Percentiles rank a stretch among this genome's conserved stretches.
These are phyloP conservation scores for Colletotrichum tanaceti DNA, from an alignment of 2,329 filamentous ascomycete genomes.

Conservation along the genomic window DNA sequence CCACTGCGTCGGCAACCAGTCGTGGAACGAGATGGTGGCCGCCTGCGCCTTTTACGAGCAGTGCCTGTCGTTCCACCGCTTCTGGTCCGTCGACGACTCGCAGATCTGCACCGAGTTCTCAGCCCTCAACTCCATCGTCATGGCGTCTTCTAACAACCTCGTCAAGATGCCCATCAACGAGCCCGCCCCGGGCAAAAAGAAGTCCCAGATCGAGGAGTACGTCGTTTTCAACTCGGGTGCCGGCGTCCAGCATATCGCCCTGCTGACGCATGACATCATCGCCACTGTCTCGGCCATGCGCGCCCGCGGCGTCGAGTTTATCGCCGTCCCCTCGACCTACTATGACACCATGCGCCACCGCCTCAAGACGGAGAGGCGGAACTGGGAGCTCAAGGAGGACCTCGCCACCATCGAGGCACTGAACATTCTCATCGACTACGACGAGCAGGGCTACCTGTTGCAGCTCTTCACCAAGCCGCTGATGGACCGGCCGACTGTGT, in stretches of 20 bases:
- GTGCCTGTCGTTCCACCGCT: conserved; percentile 91
- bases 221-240: conserved; percentile 90
- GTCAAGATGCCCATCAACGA: conserved; percentile 99
- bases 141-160: conserved; percentile 84
- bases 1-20: conserved; percentile 97
- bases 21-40: conserved; percentile 86
- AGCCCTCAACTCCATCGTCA: conserved; percentile 88
- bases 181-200: conserved; percentile 88
- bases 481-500: conserved; percentile 94
- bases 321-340: conserved; percentile 87
- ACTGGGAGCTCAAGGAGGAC: conserved; percentile 79
- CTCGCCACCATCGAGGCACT: conserved; percentile 80
- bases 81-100: conserved; percentile 96
- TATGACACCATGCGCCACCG: conserved; percentile 81
- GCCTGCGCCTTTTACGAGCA: conserved; percentile 83
- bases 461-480: conserved; percentile 86
- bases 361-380: conserved; percentile 71
- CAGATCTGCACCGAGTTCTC: conserved; percentile 94
- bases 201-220: conserved; percentile 94
- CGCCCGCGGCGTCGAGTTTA: conserved; percentile 92
- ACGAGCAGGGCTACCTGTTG: conserved; percentile 87
- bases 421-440: conserved; percentile 94
- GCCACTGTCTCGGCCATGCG: conserved; percentile 79
- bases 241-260: conserved; percentile 93
- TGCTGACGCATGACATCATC: conserved; percentile 85